Conservation (phyloP, 768 basidiomycete genomes). For the Tylopilus sp. region DNA sequence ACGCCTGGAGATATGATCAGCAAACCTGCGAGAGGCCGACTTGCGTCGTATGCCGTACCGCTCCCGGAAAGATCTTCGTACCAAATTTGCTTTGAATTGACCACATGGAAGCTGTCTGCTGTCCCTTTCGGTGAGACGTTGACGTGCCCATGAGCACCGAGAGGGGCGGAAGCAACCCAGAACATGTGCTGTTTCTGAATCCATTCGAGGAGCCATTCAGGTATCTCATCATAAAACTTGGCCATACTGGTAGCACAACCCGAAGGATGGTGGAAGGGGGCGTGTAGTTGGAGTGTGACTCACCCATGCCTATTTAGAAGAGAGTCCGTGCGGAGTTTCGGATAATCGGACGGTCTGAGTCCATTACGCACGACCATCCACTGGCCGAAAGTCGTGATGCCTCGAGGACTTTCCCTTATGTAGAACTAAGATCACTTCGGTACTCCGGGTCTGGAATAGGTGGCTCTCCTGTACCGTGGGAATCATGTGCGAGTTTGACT, state of each 20-base stretch:
- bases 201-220: slow-evolving; percentile 53
- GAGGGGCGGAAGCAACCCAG: slow-evolving; percentile 68
- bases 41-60: too few species aligned
- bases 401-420: too few species aligned
- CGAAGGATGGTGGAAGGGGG: too few species aligned
- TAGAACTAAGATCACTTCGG: too few species aligned
- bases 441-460: not conserved
- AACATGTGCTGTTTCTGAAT: slow-evolving; percentile 62
- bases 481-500: too few species aligned
- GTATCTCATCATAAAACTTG: slow-evolving; percentile 56
- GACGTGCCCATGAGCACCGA: slow-evolving; percentile 52
- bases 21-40: too few species aligned
- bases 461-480: not conserved
- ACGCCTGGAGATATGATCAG: slow-evolving; percentile 33
- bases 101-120: slow-evolving; percentile 58
- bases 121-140: slow-evolving; percentile 70
- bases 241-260: slow-evolving; percentile 42
- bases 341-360: too few species aligned
- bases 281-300: too few species aligned
- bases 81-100: slow-evolving; percentile 54
- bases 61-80: slow-evolving; percentile 65
- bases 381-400: too few species aligned
- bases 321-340: too few species aligned
- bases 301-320: too few species aligned
- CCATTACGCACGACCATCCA: too few species aligned